Conservation (phyloP, 805 yeast species). For the Schwanniomyces sp. region DNA sequence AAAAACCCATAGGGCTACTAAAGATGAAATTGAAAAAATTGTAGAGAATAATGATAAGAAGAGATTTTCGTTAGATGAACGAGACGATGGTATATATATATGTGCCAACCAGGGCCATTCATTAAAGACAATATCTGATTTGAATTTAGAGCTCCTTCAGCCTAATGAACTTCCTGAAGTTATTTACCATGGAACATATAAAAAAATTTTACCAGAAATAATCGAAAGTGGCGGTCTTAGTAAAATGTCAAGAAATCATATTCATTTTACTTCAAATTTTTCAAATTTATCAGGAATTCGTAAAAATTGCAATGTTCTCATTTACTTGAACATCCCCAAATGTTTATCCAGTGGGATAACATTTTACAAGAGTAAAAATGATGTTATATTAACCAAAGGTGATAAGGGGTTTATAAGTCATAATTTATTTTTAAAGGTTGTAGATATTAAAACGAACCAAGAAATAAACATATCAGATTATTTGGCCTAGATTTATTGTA, state of each 20-base stretch:
- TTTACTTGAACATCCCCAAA: constrained; percentile 58
- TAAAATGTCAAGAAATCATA: constrained; percentile 76
- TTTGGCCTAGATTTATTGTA: background rate
- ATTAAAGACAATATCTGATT: constrained; percentile 45
- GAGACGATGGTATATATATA: constrained; percentile 34
- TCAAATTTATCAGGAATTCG: constrained; percentile 72
- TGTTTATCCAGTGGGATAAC: constrained; percentile 43
- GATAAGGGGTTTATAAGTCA: constrained; percentile 49
- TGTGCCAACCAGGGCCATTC: constrained; percentile 97
- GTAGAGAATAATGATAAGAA: constrained; percentile 70
- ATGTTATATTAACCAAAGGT: constrained; percentile 72
- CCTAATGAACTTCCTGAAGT: constrained; percentile 45
- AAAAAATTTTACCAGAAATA: constrained; percentile 47
- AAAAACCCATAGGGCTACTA: constrained; percentile 53
- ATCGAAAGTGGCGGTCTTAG: constrained; percentile 56
- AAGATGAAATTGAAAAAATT: constrained; percentile 57
- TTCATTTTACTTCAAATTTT: constrained; percentile 74
- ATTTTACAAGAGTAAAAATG: constrained; percentile 67
- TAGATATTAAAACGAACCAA: constrained; percentile 11
- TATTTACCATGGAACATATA: constrained; percentile 81
- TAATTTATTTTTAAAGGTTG: constrained; percentile 38
- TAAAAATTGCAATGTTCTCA: constrained; percentile 50
- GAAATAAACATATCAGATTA: background rate
- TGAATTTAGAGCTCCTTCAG: constrained; percentile 36
- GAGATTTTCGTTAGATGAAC: constrained; percentile 54